Evolutionary conservation across 768 basidiomycete genomes (phyloP), one percentile per base, ranked within the genome.

Genomic region (Leccinum variicolor): DNA sequence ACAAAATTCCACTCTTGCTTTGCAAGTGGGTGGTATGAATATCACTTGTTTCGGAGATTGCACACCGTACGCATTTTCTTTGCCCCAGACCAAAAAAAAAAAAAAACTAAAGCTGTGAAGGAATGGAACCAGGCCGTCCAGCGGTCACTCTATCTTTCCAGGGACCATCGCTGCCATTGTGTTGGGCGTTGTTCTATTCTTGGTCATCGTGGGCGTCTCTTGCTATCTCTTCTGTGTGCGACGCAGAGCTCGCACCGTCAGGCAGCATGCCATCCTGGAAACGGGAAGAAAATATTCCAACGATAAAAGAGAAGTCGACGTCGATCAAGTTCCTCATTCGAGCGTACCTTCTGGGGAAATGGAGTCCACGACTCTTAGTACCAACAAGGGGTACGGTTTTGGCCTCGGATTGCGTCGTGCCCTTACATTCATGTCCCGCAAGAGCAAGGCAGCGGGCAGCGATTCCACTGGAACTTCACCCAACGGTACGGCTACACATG

Each of bases 81-180:
- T 31, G 21, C 25, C 52, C 34, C 31, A 2, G 19, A 33, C 41
- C 41, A 13, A 19, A 46, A 8, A 34, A 34, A 39, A n/a, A 0
- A 4, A 41, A 26, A 19, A 14, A 26, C 36, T 7, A 7, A 6
- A 8, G 29, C 51, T 66, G 36, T 41, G 34, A 59, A 66, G 67
- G 34, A 57, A 60, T 54, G 56, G 63, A 10, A 53, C 70, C 43
- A 58, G 53, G 52, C 39, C 62, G 6, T 56, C 63, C 4, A 57
- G 55, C 36, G 51, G 56, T 31, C 53, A 51, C 33, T 71, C 77
- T 1, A 71, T 77, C 19, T 58, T 81, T 2, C 73, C 73, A 58
- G 86, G 88, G 45, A 84, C 87, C 2, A 83, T 89, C 54, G 87
- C 87, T 19, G 89, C 87, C 0, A 74, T 88, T 29, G 79, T 78